phyloP scores from a whole-genome alignment of 164 flowering plant species.

The Stephania yunnanensis region DNA sequence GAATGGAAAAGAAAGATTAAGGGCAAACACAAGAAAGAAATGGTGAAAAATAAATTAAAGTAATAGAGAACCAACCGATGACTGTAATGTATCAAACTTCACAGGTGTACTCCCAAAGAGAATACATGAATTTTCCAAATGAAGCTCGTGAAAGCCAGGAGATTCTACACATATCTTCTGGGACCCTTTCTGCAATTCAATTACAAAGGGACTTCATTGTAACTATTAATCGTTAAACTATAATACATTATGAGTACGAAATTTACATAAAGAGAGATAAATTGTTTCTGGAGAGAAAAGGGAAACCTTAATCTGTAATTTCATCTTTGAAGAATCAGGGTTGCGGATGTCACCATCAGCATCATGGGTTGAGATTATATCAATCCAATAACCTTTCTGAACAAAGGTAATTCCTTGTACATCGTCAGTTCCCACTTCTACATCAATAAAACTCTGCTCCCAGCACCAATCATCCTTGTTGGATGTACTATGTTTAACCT shows the following conservation, averaged over 20 bases:
- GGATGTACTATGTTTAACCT: slow-evolving; percentile 51
- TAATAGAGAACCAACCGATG: slow-evolving; percentile 33
- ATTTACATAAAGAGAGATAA: not conserved
- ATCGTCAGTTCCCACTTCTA: slow-evolving; percentile 80
- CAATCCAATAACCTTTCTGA: slow-evolving; percentile 87
- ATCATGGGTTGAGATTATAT: slow-evolving; percentile 70
- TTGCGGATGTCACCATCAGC: slow-evolving; percentile 60
- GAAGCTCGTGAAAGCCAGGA: slow-evolving; percentile 84
- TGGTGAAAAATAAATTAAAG: not conserved
- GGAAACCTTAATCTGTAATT: slow-evolving; percentile 68
- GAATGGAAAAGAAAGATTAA: slow-evolving; percentile 8
- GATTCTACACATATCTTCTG: slow-evolving; percentile 66
- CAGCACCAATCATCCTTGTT: slow-evolving; percentile 93
- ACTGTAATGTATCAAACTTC: slow-evolving; percentile 62
- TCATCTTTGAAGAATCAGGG: slow-evolving; percentile 43
- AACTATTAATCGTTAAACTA: not conserved
- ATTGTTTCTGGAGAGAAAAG: slow-evolving; percentile 1
- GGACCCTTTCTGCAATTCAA: slow-evolving; percentile 69
- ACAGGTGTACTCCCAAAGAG: slow-evolving; percentile 70
- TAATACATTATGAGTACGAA: not conserved
- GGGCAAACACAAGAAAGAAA: not conserved
- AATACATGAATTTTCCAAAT: slow-evolving; percentile 77
- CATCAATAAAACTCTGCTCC: slow-evolving; percentile 61
- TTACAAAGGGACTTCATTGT: slow-evolving; percentile 4
- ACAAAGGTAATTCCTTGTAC: slow-evolving; percentile 57